Base-by-base conservation (phyloP, 345 rosid genomes). In the Eucalyptus urophylla region DNA sequence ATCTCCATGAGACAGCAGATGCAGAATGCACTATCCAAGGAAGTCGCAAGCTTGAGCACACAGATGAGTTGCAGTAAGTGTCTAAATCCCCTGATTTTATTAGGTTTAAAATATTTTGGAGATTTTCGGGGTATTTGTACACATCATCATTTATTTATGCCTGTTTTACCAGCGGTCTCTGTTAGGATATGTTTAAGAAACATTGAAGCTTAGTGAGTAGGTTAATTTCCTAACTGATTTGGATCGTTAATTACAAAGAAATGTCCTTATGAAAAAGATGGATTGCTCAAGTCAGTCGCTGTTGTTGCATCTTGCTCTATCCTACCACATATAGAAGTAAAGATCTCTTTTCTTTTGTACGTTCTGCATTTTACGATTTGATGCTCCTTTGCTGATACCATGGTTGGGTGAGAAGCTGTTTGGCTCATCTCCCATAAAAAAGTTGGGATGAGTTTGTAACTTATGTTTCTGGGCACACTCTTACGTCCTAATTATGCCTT, bases 41-140 rank as follows among this genome's bases (percentile, higher is more conserved):
- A 83, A 98, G 99, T 90, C 93, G 98, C 87, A 97, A 95, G 92
- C 96, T 98, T 9, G 96, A 89, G 91, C 95, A 95, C 86, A 96
- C 99, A 0, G 93, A 95, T 80, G 91, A 96, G 92, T 92, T 98
- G 56, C 92, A 50, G 98, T 97, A 94, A 93, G 93, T 87, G 22
- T 2, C 86, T 76, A 21, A 40, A 24, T 40, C 85, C 85, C 85
- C 85, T 76, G 85, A 76, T 76, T 43, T 76, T 11, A 21, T 76
- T 2, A 2, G 83, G 83, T 40, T 21, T 25, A 40, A 76, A 76
- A 37, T 40, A 40, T 76, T 76, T 76, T 12, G 27, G 40, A 76
- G 27, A 76, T n/a, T 65, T 65, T n/a, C 21, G 1, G 21, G 37
- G 76, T 14, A 12, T 76, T 21, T 40, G 47, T 21, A 76, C 47